Evolutionary conservation across 179 eudicot genomes (phyloP), one percentile per base, ranked within the genome.

Genomic region (Camellia oleifera): DNA sequence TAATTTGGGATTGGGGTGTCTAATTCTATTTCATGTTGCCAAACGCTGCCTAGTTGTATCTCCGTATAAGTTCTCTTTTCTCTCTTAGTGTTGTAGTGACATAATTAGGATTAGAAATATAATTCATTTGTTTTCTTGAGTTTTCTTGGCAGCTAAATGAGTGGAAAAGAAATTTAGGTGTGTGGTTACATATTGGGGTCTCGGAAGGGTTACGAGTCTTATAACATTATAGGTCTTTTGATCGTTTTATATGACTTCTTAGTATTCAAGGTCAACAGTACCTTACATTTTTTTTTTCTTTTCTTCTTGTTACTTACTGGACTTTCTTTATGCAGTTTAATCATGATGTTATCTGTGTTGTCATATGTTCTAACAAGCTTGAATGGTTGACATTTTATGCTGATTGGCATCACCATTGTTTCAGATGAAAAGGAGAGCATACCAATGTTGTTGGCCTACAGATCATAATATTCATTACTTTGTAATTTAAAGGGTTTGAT

Each of bases 401-500:
- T 68, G 80, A 56, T 66, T 66, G 50, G 65, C 40, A 56, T 45
- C 57, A 18, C 52, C 42, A 40, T 40, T 70, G 45, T 20, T 68
- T 68, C 60, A 64, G 71, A 66, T 67, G 54, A 69, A 70, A 70
- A 12, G 45, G 53, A 54, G 7, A 57, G 45, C 72, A 40, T 54
- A 7, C 53, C 64, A 67, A 54, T 54, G 13, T 78, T 42, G 60
- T 18, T 56, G 57, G 80, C n/a, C 54, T 15, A 20, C 75, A 11
- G 58, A 13, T 60, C 45, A 7, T 69, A 13, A 50, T 61, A 18
- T 45, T 20, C 3, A 0, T 44, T 20, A 53, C 13, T 53, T 68
- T 18, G 52, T 52, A n/a, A 78, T 69, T 58, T 76, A 18, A 46
- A 46, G 79, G 61, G 67, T 0, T 75, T 64, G 53, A 56, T 57